Percentiles rank a stretch among this genome's conserved stretches.
These are phyloP conservation scores for Pythium dissimile DNA, from an alignment of 352 stramenopile species.

Conservation along the genomic window DNA sequence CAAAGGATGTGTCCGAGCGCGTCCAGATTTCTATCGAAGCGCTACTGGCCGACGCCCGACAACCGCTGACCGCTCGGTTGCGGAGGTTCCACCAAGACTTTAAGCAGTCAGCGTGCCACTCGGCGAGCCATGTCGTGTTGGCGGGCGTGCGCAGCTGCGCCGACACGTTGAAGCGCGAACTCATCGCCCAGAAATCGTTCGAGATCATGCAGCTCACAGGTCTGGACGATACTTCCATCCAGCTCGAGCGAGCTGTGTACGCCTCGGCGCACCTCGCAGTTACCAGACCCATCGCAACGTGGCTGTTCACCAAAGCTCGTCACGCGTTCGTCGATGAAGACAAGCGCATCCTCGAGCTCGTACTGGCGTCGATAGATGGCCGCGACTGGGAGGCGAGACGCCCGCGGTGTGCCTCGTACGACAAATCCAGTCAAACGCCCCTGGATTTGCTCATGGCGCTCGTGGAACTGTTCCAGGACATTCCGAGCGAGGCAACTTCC, in stretches of 20 bases:
- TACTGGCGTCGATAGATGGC: neutral
- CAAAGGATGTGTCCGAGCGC: slow-evolving; percentile 1
- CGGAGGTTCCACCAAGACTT: slow-evolving; percentile 23
- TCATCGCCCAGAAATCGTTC: slow-evolving; percentile 14
- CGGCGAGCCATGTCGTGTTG: slow-evolving; percentile 17
- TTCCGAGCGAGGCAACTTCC: neutral
- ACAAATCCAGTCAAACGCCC: slow-evolving; percentile 1
- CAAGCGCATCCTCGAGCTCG: neutral
- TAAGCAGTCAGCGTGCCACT: slow-evolving; percentile 9
- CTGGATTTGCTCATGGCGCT: slow-evolving; percentile 12
- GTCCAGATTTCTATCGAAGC: slow-evolving; percentile 21
- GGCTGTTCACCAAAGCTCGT: slow-evolving; percentile 21
- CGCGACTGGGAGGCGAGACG: neutral
- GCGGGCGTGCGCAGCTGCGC: slow-evolving; percentile 9
- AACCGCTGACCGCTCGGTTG: neutral
- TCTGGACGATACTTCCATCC: slow-evolving; percentile 16
- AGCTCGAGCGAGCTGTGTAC: slow-evolving; percentile 21
- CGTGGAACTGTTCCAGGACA: neutral
- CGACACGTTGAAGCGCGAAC: slow-evolving; percentile 11
- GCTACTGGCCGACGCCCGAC: slow-evolving; percentile 20
- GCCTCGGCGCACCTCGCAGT: slow-evolving; percentile 6
- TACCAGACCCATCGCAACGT: slow-evolving; percentile 15
- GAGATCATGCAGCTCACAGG: slow-evolving; percentile 27
- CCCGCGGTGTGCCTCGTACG: neutral
- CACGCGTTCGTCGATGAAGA: slow-evolving; percentile 19